Evolutionary conservation across 164 flowering plant genomes (phyloP).

Genomic region (Chloranthus sessilifolius): DNA sequence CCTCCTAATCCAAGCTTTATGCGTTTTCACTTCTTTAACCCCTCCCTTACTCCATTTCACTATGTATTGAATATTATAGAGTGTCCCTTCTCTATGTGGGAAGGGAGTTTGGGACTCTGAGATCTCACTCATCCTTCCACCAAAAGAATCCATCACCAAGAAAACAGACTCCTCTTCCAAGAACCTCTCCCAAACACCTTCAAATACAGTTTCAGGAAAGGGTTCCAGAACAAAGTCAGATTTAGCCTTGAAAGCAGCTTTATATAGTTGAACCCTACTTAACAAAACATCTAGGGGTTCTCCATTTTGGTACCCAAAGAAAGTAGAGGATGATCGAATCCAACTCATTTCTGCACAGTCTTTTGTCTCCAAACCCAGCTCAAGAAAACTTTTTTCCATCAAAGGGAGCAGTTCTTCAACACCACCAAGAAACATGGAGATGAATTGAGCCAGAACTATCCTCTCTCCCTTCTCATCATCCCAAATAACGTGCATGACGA

Average conservation of each 20-base stretch:
- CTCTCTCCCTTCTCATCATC: not conserved
- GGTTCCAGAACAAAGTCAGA: slow-evolving; percentile 11
- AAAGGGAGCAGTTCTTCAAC: not conserved
- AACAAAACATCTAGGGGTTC: too few species aligned
- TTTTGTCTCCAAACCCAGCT: slow-evolving; percentile 4
- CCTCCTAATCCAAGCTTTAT: slow-evolving; percentile 21
- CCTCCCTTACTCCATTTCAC: slow-evolving; percentile 10
- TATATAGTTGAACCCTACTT: too few species aligned
- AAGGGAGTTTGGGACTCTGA: slow-evolving; percentile 16
- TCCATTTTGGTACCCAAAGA: not conserved
- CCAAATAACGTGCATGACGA: too few species aligned
- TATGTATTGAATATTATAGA: slow-evolving; percentile 14
- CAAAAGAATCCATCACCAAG: slow-evolving; percentile 9
- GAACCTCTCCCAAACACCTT: slow-evolving; percentile 11
- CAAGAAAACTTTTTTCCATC: not conserved
- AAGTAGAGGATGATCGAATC: not conserved
- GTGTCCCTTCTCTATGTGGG: slow-evolving; percentile 16
- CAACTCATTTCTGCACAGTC: slow-evolving; percentile 11
- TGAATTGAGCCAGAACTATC: not conserved
- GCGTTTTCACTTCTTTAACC: slow-evolving; percentile 5
- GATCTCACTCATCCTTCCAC: slow-evolving; percentile 22
- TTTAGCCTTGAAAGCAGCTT: slow-evolving; percentile 7
- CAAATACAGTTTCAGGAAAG: slow-evolving; percentile 7
- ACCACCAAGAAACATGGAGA: not conserved
- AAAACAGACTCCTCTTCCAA: not conserved